Conservation (phyloP, 768 basidiomycete species). For the Trametes coccinea region DNA sequence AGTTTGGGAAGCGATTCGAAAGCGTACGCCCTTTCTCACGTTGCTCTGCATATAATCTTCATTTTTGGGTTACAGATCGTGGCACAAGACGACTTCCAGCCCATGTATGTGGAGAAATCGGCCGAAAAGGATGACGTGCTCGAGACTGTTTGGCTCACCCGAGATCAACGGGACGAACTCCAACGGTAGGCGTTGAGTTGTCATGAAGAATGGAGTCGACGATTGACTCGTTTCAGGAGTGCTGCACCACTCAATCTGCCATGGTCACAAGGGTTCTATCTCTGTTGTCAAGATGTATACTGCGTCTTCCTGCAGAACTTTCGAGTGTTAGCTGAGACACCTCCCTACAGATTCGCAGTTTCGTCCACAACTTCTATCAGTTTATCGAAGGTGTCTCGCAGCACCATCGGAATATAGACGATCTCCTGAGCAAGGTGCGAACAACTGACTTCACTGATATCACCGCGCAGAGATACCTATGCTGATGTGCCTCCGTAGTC, state of each 20-base stretch:
- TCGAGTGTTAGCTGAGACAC: background rate
- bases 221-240: slow-evolving; percentile 41
- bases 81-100: slow-evolving; percentile 81
- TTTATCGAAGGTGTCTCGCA: slow-evolving; percentile 95
- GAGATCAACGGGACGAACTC: slow-evolving; percentile 63
- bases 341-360: slow-evolving; percentile 67
- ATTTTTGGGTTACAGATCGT: slow-evolving; percentile 59
- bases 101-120: slow-evolving; percentile 70
- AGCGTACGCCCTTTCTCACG: slow-evolving; percentile 47
- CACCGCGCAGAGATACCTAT: slow-evolving; percentile 4
- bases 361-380: slow-evolving; percentile 93
- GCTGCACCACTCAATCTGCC: slow-evolving; percentile 74
- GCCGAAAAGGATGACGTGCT: slow-evolving; percentile 72
- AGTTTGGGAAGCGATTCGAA: slow-evolving; percentile 82
- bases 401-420: slow-evolving; percentile 89
- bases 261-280: slow-evolving; percentile 93
- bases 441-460: slow-evolving; percentile 1
- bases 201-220: too few relatives aligned
- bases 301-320: too few relatives aligned
- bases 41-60: background rate
- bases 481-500: slow-evolving; percentile 50
- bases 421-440: slow-evolving; percentile 79
- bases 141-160: slow-evolving; percentile 79
- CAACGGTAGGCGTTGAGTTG: slow-evolving; percentile 40
- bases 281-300: slow-evolving; percentile 87